A percentile compares a stretch with the other conserved stretches of the same genome.
These are phyloP conservation scores for Puccinia horiana DNA, from an alignment of 1,284 basidiomycete genomes.

Conservation along the genomic window DNA sequence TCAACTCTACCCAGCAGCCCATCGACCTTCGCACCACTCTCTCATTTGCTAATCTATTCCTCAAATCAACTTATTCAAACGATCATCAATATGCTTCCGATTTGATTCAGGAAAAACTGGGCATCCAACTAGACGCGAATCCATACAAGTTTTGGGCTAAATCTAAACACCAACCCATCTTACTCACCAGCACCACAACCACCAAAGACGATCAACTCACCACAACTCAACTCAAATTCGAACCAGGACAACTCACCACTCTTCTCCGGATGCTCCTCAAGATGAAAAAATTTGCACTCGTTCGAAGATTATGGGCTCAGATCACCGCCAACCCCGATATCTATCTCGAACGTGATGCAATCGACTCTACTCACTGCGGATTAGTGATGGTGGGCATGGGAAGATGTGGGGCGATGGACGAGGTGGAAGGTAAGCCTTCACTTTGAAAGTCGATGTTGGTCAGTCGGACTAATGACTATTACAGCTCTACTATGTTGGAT, in stretches of 20 bases:
- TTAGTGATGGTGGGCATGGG: slow-evolving; percentile 51
- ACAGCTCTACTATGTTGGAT: slow-evolving; percentile 42
- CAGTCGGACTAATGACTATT: neutral
- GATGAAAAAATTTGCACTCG: slow-evolving; percentile 50
- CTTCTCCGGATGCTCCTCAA: slow-evolving; percentile 49
- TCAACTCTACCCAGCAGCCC: neutral
- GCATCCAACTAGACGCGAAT: neutral
- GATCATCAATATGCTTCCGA: slow-evolving; percentile 2
- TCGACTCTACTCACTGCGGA: slow-evolving; percentile 51
- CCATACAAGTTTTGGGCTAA: slow-evolving; percentile 27
- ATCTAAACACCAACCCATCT: neutral
- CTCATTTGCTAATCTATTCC: slow-evolving; percentile 28
- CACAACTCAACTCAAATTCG: slow-evolving; percentile 39
- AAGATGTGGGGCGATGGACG: slow-evolving; percentile 38
- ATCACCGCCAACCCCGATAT: slow-evolving; percentile 51
- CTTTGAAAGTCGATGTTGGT: neutral
- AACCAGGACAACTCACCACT: slow-evolving; percentile 49
- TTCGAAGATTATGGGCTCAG: slow-evolving; percentile 50
- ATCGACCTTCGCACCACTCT: slow-evolving; percentile 25
- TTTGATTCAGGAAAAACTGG: slow-evolving; percentile 10
- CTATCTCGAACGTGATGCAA: slow-evolving; percentile 47
- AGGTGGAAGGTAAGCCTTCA: slow-evolving; percentile 50
- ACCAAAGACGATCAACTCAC: neutral
- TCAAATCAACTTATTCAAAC: neutral
- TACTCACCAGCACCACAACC: neutral